A percentile compares a stretch with the other conserved stretches of the same genome.
These are phyloP conservation scores for Tieghemostelium lacteum DNA, from an alignment of 78 protist species.

Conservation along the genomic window DNA sequence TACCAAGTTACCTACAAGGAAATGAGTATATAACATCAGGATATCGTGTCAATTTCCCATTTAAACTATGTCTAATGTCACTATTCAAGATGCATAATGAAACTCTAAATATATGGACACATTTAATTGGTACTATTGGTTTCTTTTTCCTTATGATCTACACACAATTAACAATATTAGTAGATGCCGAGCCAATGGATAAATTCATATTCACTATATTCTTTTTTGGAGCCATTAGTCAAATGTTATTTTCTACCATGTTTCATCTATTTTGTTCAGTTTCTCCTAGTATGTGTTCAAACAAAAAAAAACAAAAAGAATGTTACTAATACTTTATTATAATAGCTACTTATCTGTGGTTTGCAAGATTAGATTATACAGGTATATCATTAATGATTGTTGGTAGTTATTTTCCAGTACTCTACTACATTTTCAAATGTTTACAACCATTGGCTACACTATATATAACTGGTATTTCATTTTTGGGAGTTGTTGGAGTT, in stretches of 20 bases:
- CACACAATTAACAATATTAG: constrained; percentile 11
- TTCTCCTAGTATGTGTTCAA: constrained; percentile 2
- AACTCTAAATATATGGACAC: constrained; percentile 69
- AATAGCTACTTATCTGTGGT: constrained; percentile 31
- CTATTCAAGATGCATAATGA: constrained; percentile 52
- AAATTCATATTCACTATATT: constrained; percentile 33
- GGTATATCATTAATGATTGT: constrained; percentile 66
- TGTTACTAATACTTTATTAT: no score
- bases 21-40: constrained; percentile 44
- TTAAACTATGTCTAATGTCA: constrained; percentile 37
- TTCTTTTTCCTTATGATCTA: constrained; percentile 46
- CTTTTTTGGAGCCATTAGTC: constrained; percentile 56
- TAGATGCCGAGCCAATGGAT: constrained; percentile 30
- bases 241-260: constrained; percentile 47
- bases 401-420: constrained; percentile 26
- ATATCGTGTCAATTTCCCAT: constrained; percentile 39
- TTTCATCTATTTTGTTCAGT: constrained; percentile 52
- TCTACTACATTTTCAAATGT: constrained; percentile 45
- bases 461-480: constrained; percentile 27
- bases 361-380: constrained; percentile 44
- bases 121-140: constrained; percentile 35
- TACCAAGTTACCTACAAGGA: constrained; percentile 51
- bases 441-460: background rate
- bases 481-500: constrained; percentile 48
- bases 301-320: no score